Percentiles rank a stretch among this genome's conserved stretches.
phyloP scores from a whole-genome alignment of 139 green algal species.

The Desmodesmus armatus region DNA sequence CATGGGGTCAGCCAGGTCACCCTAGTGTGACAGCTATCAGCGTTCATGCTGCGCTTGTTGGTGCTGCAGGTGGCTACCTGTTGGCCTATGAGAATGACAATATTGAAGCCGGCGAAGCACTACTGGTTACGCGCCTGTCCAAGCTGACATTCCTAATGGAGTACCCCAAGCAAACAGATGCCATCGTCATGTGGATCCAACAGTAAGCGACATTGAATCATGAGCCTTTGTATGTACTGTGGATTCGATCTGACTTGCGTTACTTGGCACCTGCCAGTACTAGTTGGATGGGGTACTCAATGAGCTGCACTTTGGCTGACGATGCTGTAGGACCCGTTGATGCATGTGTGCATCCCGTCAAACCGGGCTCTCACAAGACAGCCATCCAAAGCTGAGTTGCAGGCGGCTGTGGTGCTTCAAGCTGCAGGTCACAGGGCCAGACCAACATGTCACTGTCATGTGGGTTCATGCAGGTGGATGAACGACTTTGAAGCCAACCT shows the following conservation, averaged over 20 bases:
- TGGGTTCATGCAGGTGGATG: conserved; percentile 2
- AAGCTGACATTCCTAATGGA: conserved; percentile 42
- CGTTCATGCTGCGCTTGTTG: neutral
- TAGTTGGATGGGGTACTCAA: too few species aligned
- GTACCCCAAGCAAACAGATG: conserved; percentile 38
- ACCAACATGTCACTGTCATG: neutral
- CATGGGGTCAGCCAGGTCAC: neutral
- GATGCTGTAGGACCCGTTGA: too few species aligned
- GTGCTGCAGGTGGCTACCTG: conserved; percentile 58
- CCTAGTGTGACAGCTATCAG: neutral
- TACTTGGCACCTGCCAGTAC: too few species aligned
- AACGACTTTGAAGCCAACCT: conserved; percentile 48
- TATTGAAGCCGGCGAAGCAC: neutral
- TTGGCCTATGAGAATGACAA: conserved; percentile 66
- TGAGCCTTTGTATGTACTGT: too few species aligned
- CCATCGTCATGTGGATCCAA: neutral
- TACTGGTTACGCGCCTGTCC: conserved; percentile 24
- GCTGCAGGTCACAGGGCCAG: neutral
- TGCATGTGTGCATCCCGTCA: too few species aligned
- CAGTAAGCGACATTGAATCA: conserved; percentile 15
- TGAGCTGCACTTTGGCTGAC: too few species aligned
- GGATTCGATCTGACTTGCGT: too few species aligned
- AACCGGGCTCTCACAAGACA: neutral
- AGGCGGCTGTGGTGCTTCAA: neutral
- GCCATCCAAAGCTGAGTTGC: neutral